These are phyloP conservation scores for Cercospora citrullina DNA, from an alignment of 2,329 filamentous ascomycete species.

Conservation along the genomic window DNA sequence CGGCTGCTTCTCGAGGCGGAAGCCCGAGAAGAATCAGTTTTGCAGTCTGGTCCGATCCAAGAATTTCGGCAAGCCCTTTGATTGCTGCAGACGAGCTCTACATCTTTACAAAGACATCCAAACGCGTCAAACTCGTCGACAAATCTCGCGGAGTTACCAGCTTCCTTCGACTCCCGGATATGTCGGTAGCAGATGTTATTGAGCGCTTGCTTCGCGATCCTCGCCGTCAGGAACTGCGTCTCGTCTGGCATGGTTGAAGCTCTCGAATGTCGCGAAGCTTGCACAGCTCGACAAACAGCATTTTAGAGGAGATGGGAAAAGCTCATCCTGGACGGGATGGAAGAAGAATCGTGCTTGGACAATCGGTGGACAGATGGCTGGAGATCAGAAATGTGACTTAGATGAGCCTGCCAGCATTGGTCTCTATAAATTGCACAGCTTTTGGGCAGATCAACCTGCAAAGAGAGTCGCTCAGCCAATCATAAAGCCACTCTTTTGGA, in stretches of 20 bases:
- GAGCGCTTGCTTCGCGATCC: neutral
- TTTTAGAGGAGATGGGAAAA: neutral
- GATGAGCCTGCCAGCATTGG: too few species aligned
- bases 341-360: neutral
- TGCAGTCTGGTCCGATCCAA: neutral
- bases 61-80: neutral
- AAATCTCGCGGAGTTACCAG: neutral
- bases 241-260: neutral
- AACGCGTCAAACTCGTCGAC: neutral
- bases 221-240: neutral
- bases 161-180: neutral
- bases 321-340: neutral
- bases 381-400: neutral
- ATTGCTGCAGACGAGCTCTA: conserved; percentile 2
- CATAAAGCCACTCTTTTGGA: too few species aligned
- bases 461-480: too few species aligned
- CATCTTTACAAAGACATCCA: neutral
- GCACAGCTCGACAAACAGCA: neutral
- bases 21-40: neutral
- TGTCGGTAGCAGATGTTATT: conserved; percentile 3
- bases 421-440: too few species aligned
- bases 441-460: too few species aligned
- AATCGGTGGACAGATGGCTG: neutral
- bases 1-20: neutral
- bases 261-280: neutral